phyloP scores from a whole-genome alignment of 345 rosid species.

The Excoecaria cochinchinensis region DNA sequence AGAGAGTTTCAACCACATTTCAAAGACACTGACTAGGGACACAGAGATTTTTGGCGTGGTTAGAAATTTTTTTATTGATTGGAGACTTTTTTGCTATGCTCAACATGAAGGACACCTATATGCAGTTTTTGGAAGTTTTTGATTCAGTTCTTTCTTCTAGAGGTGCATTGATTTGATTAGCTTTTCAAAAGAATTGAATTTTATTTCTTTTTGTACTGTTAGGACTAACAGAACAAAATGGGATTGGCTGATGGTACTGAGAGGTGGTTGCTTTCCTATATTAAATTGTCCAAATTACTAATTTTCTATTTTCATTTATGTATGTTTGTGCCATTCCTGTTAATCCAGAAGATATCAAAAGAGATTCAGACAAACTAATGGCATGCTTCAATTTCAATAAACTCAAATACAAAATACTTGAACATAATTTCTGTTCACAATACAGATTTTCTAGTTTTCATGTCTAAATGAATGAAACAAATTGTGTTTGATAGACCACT shows the following conservation, averaged over 20 bases:
- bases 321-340: neutral
- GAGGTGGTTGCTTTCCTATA: neutral
- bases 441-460: neutral
- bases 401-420: conserved; percentile 7
- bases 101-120: neutral
- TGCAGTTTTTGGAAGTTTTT: neutral
- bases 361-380: neutral
- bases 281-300: neutral
- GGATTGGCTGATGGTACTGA: neutral
- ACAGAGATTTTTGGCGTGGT: neutral
- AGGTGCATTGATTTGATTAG: neutral
- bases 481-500: neutral
- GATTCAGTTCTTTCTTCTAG: neutral
- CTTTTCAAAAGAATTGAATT: neutral
- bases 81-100: neutral
- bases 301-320: neutral
- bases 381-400: neutral
- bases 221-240: neutral
- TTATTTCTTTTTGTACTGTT: neutral
- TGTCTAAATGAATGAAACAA: neutral
- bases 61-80: conserved; percentile 1
- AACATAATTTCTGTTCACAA: neutral
- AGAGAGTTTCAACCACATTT: neutral
- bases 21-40: neutral
- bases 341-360: neutral